Evolutionary conservation across 2,329 filamentous ascomycete genomes (phyloP), one percentile per base, ranked within the genome.

Genomic region (Penicillium sp.): DNA sequence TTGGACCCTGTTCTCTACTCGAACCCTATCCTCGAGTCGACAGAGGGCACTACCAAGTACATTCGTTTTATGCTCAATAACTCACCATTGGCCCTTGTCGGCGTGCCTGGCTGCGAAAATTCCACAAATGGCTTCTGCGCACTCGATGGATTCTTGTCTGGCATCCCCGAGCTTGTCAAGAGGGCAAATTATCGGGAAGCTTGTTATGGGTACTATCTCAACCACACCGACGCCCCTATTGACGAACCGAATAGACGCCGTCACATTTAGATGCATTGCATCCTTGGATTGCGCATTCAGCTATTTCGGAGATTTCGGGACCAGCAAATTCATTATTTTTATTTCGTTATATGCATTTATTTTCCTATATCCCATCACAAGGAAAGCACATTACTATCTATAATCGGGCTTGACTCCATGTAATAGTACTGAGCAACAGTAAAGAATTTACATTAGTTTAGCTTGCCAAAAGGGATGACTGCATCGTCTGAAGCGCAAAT

Each of bases 1-100:
- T 39, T 66, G 49, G 54, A 66, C 16, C 61, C 63, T 11, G 57
- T 66, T 27, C 80, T 83, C 0, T 74, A 74, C 54, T 50, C 48
- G 3, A 73, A 75, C 54, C 71, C 70, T 11, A 47, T 53, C 31
- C 37, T 72, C 11, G 55, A 59, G 1, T 44, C 56, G 0, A 52
- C 31, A 3, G 9, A 37, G 2, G 33, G 57, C 13, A 68, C 68
- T 6, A 62, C 55, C 21, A 54, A 67, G 5, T 71, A 68, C 44
- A 69, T 74, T 33, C 67, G 71, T 1, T 72, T 73, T 27, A 54
- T 74, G 52, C 46, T 74, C 44, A 74, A 74, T 35, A 63, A 61
- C 29, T 61, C 68, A 0, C 69, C 71, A 0, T 29, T 73, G 8
- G 69, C 71, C 8, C 43, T 72, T 19, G 53, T 67, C 8, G 71